phyloP scores from a whole-genome alignment of 2,329 filamentous ascomycete genomes.

The Ceratocystis eucalypticola region DNA sequence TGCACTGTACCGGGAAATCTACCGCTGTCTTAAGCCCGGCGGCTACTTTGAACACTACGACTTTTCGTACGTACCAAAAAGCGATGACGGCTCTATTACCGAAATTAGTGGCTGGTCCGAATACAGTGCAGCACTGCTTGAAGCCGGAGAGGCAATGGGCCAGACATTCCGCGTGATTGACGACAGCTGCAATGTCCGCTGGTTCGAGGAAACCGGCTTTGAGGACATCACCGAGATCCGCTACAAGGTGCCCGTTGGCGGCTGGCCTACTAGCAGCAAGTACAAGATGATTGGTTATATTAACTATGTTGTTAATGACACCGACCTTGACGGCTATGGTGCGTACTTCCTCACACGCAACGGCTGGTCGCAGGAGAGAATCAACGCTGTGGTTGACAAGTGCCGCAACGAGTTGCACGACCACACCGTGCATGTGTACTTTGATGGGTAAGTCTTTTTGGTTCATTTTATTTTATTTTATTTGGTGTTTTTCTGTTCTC shows the following conservation, averaged over 20 bases:
- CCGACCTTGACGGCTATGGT: slow-evolving; percentile 28
- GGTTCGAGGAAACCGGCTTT: slow-evolving; percentile 24
- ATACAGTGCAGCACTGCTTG: slow-evolving; percentile 25
- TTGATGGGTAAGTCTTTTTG: slow-evolving; percentile 27
- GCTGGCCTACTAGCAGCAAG: slow-evolving; percentile 33
- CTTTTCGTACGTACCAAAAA: slow-evolving; percentile 29
- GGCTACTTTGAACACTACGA: slow-evolving; percentile 31
- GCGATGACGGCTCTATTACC: slow-evolving; percentile 26
- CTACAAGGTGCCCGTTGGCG: slow-evolving; percentile 30
- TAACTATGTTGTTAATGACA: slow-evolving; percentile 26
- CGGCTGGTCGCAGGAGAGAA: slow-evolving; percentile 27
- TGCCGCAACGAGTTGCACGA: slow-evolving; percentile 28
- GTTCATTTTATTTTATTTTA: not conserved
- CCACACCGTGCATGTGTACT: slow-evolving; percentile 28
- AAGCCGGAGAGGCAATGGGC: slow-evolving; percentile 25
- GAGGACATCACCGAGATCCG: slow-evolving; percentile 22
- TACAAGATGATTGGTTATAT: slow-evolving; percentile 34
- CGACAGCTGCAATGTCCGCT: slow-evolving; percentile 20
- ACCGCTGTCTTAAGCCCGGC: slow-evolving; percentile 41
- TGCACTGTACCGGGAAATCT: slow-evolving; percentile 37
- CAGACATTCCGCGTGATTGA: slow-evolving; percentile 24
- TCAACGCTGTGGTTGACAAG: slow-evolving; percentile 26
- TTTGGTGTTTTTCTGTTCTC: not conserved
- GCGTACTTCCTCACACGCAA: slow-evolving; percentile 29
- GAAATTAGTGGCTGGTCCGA: slow-evolving; percentile 22